phyloP scores from a whole-genome alignment of 2,329 filamentous ascomycete species.

The Cytospora piceae region DNA sequence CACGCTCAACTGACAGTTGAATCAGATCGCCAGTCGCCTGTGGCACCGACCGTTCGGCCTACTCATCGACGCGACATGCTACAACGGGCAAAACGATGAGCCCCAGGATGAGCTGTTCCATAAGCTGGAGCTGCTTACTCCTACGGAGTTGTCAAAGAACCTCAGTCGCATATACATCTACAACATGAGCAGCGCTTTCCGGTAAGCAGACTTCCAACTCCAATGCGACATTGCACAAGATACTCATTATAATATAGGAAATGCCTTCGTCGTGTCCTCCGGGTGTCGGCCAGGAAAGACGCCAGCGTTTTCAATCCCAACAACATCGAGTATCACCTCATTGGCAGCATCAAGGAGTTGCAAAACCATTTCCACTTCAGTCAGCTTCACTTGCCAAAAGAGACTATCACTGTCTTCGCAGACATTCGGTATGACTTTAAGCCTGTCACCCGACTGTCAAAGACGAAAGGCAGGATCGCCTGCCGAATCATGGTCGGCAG shows the following conservation, averaged over 20 bases:
- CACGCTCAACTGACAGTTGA: slow-evolving; percentile 3
- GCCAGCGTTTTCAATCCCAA: slow-evolving; percentile 63
- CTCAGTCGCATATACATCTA: slow-evolving; percentile 68
- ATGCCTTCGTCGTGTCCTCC: slow-evolving; percentile 66
- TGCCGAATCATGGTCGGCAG: slow-evolving; percentile 70
- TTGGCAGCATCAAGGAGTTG: slow-evolving; percentile 67
- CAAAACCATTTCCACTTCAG: slow-evolving; percentile 69
- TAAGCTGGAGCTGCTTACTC: slow-evolving; percentile 65
- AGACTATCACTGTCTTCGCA: slow-evolving; percentile 70
- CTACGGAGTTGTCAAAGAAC: slow-evolving; percentile 62
- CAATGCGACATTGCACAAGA: neutral
- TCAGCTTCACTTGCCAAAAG: slow-evolving; percentile 68
- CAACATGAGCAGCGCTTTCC: slow-evolving; percentile 74
- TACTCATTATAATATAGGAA: slow-evolving; percentile 46
- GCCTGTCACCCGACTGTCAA: slow-evolving; percentile 66
- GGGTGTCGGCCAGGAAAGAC: slow-evolving; percentile 65
- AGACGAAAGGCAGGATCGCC: slow-evolving; percentile 71
- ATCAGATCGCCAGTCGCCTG: slow-evolving; percentile 67
- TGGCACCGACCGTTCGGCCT: slow-evolving; percentile 72
- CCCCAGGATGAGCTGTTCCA: slow-evolving; percentile 68
- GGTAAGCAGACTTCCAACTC: slow-evolving; percentile 43
- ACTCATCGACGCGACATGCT: slow-evolving; percentile 71
- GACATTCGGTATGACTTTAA: slow-evolving; percentile 69
- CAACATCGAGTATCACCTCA: slow-evolving; percentile 68
- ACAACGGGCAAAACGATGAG: slow-evolving; percentile 65